phyloP scores from a whole-genome alignment of 1,284 basidiomycete species.

The Leccinum fuscescens region DNA sequence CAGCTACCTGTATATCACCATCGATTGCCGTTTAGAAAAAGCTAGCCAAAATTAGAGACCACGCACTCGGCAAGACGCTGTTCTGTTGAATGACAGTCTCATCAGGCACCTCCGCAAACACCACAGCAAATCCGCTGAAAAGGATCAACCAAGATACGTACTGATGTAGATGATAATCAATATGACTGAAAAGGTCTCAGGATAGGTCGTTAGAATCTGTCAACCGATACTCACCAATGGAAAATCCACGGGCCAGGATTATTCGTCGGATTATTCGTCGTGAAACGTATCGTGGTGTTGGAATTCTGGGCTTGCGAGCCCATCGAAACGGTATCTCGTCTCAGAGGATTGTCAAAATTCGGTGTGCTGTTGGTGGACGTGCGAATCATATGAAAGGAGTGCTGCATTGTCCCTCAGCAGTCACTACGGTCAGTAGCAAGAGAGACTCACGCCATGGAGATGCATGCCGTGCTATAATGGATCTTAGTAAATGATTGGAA shows the following conservation, averaged over 20 bases:
- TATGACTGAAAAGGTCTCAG: constrained; percentile 23
- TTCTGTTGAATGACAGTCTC: constrained; percentile 21
- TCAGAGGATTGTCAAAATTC: constrained; percentile 35
- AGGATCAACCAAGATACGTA: constrained; percentile 9
- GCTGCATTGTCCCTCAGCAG: constrained; percentile 22
- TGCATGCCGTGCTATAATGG: constrained; percentile 34
- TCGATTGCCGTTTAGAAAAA: background rate
- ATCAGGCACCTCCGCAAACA: constrained; percentile 27
- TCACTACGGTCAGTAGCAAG: background rate
- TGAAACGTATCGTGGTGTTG: constrained; percentile 31
- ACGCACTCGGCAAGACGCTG: constrained; percentile 22
- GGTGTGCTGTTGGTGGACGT: constrained; percentile 23
- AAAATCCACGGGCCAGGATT: constrained; percentile 34
- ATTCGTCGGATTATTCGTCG: constrained; percentile 25
- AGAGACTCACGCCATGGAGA: constrained; percentile 32
- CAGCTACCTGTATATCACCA: constrained; percentile 14
- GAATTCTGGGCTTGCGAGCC: constrained; percentile 30
- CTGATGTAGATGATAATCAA: constrained; percentile 31
- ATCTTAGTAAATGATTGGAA: background rate
- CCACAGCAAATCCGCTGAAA: background rate
- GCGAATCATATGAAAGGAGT: constrained; percentile 41
- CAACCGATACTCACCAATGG: constrained; percentile 28
- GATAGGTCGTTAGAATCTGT: background rate
- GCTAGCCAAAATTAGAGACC: background rate
- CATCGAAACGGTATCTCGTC: constrained; percentile 32